Conservation (phyloP, 2,329 filamentous ascomycete species). For the Colletotrichum sp. region DNA sequence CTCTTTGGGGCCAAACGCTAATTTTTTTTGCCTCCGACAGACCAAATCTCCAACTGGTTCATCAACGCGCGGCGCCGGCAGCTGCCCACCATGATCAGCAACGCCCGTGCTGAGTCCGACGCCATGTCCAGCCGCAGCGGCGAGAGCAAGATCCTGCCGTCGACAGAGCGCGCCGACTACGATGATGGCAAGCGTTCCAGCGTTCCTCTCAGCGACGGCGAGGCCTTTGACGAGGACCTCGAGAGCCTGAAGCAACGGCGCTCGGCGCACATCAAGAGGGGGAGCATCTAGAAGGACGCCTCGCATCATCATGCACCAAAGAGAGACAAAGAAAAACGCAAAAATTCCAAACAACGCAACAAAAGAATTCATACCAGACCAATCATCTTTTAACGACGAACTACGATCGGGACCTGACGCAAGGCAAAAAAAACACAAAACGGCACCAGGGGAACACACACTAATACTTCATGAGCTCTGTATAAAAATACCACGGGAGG, state of each 20-base stretch:
- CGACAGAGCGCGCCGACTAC: constrained; percentile 44
- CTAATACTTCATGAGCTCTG: constrained; percentile 6
- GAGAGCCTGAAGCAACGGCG: constrained; percentile 37
- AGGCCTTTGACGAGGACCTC: constrained; percentile 51
- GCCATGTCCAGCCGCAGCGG: constrained; percentile 38
- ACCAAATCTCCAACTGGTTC: constrained; percentile 82
- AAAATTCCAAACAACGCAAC: background rate
- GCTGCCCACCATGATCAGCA: constrained; percentile 64
- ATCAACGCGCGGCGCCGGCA: constrained; percentile 77
- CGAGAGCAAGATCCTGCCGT: constrained; percentile 42
- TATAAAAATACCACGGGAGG: constrained; percentile 3
- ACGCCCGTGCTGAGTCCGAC: constrained; percentile 56
- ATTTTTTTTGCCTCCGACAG: constrained; percentile 36
- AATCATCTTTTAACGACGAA: constrained; percentile 17
- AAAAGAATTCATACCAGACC: constrained; percentile 6
- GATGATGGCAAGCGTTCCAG: constrained; percentile 40
- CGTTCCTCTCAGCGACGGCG: constrained; percentile 51
- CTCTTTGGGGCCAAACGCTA: constrained; percentile 21
- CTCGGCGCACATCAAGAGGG: constrained; percentile 45
- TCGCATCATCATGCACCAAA: background rate
- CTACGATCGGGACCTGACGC: constrained; percentile 12
- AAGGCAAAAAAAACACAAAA: background rate
- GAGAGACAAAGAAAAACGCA: background rate
- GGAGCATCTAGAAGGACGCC: constrained; percentile 42
- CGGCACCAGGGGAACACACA: background rate